A percentile compares a stretch with the other conserved stretches of the same genome.
phyloP scores from a whole-genome alignment of 2,329 filamentous ascomycete species.

The Hypocrella siamensis region DNA sequence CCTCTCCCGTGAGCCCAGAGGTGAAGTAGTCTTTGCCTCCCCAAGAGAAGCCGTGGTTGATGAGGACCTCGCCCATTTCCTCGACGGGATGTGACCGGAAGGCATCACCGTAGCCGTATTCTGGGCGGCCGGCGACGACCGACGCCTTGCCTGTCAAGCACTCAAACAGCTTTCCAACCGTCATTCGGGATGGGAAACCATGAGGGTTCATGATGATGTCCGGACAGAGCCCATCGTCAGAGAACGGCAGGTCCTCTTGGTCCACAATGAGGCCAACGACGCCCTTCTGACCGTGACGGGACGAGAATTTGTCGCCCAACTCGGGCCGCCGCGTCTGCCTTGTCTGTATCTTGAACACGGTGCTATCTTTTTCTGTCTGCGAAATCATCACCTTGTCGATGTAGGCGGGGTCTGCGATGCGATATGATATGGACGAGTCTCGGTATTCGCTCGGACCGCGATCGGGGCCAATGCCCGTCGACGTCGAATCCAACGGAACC shows the following conservation, averaged over 20 bases:
- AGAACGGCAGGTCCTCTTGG: constrained; percentile 94
- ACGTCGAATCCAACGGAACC: constrained; percentile 61
- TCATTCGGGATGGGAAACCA: constrained; percentile 99
- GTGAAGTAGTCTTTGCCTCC: constrained; percentile 96
- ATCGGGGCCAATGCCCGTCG: constrained; percentile 55
- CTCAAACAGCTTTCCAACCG: constrained; percentile 93
- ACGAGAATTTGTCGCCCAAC: constrained; percentile 96
- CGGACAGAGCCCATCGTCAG: constrained; percentile 76
- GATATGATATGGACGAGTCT: constrained; percentile 61
- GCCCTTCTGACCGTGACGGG: constrained; percentile 94
- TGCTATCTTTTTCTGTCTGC: constrained; percentile 71
- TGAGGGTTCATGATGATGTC: constrained; percentile 99
- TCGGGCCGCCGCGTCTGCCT: constrained; percentile 92
- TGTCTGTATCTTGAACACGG: constrained; percentile 85
- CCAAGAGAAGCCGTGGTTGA: constrained; percentile 86
- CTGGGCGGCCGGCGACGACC: constrained; percentile 66
- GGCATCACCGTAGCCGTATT: constrained; percentile 71
- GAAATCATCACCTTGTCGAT: constrained; percentile 96
- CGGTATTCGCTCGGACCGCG: constrained; percentile 47
- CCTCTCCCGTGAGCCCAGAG: constrained; percentile 85
- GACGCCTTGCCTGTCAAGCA: constrained; percentile 89
- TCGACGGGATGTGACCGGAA: constrained; percentile 74
- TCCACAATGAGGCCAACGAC: constrained; percentile 94
- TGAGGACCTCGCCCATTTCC: constrained; percentile 73
- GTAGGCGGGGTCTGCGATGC: constrained; percentile 68